These are phyloP conservation scores for Lactarius quietus DNA, from an alignment of 768 basidiomycete species.

Conservation along the genomic window DNA sequence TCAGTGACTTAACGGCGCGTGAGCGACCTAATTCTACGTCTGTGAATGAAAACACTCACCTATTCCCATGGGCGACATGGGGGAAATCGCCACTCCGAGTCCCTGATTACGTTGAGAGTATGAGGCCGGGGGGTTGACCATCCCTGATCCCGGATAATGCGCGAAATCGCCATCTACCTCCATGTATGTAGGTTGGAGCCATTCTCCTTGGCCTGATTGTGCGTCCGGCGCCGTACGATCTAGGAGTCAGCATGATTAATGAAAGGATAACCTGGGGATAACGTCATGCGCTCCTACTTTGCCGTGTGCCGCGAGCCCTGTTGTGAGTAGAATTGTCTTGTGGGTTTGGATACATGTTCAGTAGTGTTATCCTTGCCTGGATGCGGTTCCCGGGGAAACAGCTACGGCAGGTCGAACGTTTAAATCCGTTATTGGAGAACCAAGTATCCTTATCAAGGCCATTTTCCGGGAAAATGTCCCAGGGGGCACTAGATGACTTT, in stretches of 20 bases:
- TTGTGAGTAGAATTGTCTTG: background rate
- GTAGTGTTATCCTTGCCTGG: background rate
- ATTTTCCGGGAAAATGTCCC: background rate
- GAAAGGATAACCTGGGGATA: background rate
- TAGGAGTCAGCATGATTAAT: background rate
- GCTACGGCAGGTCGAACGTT: background rate
- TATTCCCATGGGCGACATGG: background rate
- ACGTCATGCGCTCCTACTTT: background rate
- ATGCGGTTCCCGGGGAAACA: conserved; percentile 8
- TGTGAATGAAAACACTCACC: background rate
- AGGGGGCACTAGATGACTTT: conserved; percentile 10
- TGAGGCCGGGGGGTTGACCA: background rate
- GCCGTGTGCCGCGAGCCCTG: background rate
- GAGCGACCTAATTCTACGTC: background rate
- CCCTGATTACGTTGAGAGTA: background rate
- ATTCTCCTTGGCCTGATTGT: background rate
- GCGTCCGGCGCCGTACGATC: background rate
- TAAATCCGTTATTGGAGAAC: conserved; percentile 1
- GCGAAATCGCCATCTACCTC: background rate
- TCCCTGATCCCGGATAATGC: background rate
- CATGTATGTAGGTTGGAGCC: background rate
- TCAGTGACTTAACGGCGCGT: background rate
- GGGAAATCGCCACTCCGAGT: background rate
- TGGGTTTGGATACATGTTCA: background rate
- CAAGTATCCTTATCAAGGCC: background rate